phyloP scores from a whole-genome alignment of 1,284 basidiomycete genomes.

The Dichomitus squalens region DNA sequence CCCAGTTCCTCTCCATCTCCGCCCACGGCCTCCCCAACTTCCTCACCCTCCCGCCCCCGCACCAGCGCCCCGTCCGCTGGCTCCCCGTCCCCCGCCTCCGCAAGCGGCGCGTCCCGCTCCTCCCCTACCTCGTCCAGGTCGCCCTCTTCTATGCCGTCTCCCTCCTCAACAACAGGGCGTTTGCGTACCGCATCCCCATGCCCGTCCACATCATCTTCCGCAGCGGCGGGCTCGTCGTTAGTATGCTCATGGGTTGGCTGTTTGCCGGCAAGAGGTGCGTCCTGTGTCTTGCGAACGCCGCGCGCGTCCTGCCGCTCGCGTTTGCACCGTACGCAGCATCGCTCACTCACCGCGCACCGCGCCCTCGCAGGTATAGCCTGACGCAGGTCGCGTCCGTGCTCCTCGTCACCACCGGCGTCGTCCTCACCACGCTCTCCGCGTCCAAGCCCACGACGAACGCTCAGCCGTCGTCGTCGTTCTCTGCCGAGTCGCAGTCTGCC shows the following conservation, averaged over 20 bases:
- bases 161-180: slow-evolving; percentile 90
- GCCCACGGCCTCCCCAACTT: slow-evolving; percentile 67
- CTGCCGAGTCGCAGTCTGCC: neutral
- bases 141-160: slow-evolving; percentile 81
- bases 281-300: neutral
- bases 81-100: slow-evolving; percentile 46
- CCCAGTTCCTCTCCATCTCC: slow-evolving; percentile 81
- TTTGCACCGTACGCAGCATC: no score
- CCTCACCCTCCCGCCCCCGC: slow-evolving; percentile 28
- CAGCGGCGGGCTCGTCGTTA: slow-evolving; percentile 86
- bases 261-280: slow-evolving; percentile 59
- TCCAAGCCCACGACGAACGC: slow-evolving; percentile 33
- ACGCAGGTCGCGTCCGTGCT: slow-evolving; percentile 75
- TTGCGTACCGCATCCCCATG: slow-evolving; percentile 87
- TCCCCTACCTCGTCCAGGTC: slow-evolving; percentile 82
- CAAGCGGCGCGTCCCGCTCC: slow-evolving; percentile 71
- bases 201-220: slow-evolving; percentile 94
- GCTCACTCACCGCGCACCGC: no score
- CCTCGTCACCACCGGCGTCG: slow-evolving; percentile 81
- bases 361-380: slow-evolving; percentile 61
- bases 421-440: slow-evolving; percentile 83
- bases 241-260: slow-evolving; percentile 74
- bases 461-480: neutral
- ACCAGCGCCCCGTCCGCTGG: neutral
- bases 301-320: no score